Percentiles rank a stretch among this genome's conserved stretches.
phyloP scores from a whole-genome alignment of 139 green algal genomes.

The Closterium sp. region DNA sequence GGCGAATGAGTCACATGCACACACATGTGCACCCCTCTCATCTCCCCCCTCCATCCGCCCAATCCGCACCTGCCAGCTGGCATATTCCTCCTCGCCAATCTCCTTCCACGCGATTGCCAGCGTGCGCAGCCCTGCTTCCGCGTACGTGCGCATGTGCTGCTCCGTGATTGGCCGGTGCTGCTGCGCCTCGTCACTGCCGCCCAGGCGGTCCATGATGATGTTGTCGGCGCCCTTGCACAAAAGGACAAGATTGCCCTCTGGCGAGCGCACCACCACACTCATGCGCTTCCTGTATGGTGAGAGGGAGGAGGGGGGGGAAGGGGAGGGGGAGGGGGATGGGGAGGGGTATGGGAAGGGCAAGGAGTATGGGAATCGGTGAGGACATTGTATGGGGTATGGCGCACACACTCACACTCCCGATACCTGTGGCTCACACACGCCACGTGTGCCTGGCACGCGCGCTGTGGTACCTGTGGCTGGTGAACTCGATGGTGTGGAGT shows the following conservation, averaged over 20 bases:
- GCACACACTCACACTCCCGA: no score
- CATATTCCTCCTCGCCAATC: constrained; percentile 43
- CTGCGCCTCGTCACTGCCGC: not conserved
- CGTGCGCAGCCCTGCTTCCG: constrained; percentile 76
- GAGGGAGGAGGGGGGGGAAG: not conserved
- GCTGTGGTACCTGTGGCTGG: constrained; percentile 3
- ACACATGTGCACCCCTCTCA: not conserved
- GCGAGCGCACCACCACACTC: constrained; percentile 63
- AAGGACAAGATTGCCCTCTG: constrained; percentile 72
- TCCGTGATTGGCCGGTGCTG: constrained; percentile 37
- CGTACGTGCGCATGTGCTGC: constrained; percentile 75
- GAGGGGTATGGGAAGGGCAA: no score
- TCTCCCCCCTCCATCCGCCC: no score
- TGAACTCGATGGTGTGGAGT: constrained; percentile 87
- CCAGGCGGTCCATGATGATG: constrained; percentile 23
- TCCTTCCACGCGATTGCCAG: constrained; percentile 60
- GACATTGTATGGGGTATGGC: no score
- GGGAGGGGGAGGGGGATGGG: no score
- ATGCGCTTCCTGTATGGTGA: constrained; percentile 57
- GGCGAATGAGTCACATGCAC: no score
- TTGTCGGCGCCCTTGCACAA: constrained; percentile 81
- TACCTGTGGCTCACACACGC: not conserved
- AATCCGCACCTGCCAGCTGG: constrained; percentile 36
- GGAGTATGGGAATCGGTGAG: no score
- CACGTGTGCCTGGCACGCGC: not conserved